Base-by-base conservation (phyloP, 306 rosid species). In the Betula pendula region DNA sequence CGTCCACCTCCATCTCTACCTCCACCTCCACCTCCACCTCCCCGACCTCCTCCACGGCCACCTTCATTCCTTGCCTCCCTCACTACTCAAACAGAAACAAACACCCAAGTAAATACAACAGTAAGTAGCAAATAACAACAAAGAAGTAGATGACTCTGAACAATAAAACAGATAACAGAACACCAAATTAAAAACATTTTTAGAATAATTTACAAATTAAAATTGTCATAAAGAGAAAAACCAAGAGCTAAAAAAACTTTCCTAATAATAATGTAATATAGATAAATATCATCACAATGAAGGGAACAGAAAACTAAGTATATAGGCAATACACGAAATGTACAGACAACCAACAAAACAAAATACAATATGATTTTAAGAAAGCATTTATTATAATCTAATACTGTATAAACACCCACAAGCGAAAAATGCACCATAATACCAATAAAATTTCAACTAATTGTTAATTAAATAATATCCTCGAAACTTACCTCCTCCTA, bases 1-100 rank as follows among this genome's bases (percentile, higher is more conserved):
- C 80, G 77, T 27, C 87, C 88, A 68, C 49, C 58, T 5, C 42
- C 40, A 4, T 5, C 40, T 35, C 40, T 5, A 4, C 40, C 40
- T 35, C 40, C 40, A 35, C 40, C 40, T 24, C 88, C 93, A 11
- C 88, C 77, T 60, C 95, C 96, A 67, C 89, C 83, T 38, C 97
- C 93, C 25, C 96, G 92, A 14, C 94, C 93, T 44, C 92, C 87
- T 60, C 87, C 97, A 0, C 93, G 92, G 7, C 81, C 77, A 33
- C 84, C n/a, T 74, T 95, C 99, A 80, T 70, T 88, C 81, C 79
- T 88, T 48, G 91, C 68, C 73, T 95, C 99, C 78, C 97, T 91
- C 85, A 91, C 99, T 96, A 62, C 49, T 63, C 82, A 70, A 29
- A 72, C 72, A 17, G 10, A 75, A 22, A 77, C 14, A 25, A 79